These are phyloP conservation scores for Xylaria sp. DNA, from an alignment of 495 filamentous ascomycete species.

Conservation along the genomic window DNA sequence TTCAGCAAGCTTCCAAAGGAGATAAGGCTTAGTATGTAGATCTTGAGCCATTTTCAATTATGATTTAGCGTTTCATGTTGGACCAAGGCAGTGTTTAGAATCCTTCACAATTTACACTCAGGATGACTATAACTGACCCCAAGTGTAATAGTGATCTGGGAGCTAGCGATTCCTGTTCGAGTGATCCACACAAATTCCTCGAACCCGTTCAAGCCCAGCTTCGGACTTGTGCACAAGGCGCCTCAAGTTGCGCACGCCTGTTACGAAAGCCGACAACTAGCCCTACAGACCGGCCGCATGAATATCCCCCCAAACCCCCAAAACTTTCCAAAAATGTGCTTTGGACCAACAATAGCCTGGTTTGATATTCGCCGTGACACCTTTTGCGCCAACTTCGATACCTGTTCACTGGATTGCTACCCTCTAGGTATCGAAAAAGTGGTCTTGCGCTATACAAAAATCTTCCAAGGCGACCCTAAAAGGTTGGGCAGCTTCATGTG, in stretches of 20 bases:
- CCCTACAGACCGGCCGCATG: background rate
- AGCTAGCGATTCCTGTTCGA: background rate
- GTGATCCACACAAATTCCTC: background rate
- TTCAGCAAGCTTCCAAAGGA: background rate
- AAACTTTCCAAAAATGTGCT: too few species aligned
- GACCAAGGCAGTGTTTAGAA: background rate
- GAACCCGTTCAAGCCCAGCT: too few species aligned
- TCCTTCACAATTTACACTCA: background rate
- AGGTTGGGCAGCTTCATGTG: too few species aligned
- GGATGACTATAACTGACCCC: background rate
- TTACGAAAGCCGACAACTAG: background rate
- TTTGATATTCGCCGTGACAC: conserved; percentile 8
- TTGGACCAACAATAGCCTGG: background rate
- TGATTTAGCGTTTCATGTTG: background rate
- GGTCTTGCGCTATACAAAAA: too few species aligned
- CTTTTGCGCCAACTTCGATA: too few species aligned
- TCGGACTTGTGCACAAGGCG: background rate
- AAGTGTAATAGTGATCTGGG: background rate
- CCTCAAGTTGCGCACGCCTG: background rate
- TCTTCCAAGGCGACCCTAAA: too few species aligned
- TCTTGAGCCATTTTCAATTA: background rate
- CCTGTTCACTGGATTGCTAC: too few species aligned
- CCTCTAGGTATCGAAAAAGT: background rate
- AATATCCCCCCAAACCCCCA: background rate
- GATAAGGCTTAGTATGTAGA: background rate